phyloP scores from a whole-genome alignment of 169 alveolate genomes.

The Cyclospora cayetanensis region DNA sequence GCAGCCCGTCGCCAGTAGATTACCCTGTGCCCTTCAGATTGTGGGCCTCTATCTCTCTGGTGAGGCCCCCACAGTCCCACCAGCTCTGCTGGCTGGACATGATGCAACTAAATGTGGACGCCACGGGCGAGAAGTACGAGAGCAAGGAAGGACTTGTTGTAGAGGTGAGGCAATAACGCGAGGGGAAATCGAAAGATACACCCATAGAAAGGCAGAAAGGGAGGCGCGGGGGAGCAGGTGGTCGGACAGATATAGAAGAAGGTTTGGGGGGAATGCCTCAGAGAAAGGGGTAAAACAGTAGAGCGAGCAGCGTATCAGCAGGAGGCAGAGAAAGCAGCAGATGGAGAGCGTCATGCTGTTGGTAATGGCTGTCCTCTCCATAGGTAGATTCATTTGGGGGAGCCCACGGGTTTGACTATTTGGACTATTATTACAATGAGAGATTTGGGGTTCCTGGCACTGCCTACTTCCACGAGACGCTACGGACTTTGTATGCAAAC shows the following conservation, averaged over 20 bases:
- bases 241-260: not conserved
- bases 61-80: conserved; percentile 44
- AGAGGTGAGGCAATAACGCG: not conserved
- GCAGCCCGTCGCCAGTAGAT: conserved; percentile 6
- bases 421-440: conserved; percentile 66
- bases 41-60: conserved; percentile 69
- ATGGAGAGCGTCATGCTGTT: too few relatives aligned
- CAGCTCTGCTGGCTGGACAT: conserved; percentile 69
- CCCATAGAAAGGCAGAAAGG: not conserved
- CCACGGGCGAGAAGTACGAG: conserved; percentile 36
- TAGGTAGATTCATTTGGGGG: conserved; percentile 69
- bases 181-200: not conserved
- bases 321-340: too few relatives aligned
- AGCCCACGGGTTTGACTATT: conserved; percentile 65
- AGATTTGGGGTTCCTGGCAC: conserved; percentile 69
- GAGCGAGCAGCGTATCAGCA: too few relatives aligned
- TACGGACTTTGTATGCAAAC: conserved; percentile 31
- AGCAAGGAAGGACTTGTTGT: conserved; percentile 24
- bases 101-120: conserved; percentile 59
- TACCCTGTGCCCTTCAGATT: conserved; percentile 41
- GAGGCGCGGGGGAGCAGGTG: not conserved
- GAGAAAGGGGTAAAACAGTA: too few relatives aligned
- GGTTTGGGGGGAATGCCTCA: not conserved
- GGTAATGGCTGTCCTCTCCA: too few relatives aligned
- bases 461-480: conserved; percentile 60